phyloP scores from a whole-genome alignment of 2,329 filamentous ascomycete species.

The Colletotrichum godetiae region DNA sequence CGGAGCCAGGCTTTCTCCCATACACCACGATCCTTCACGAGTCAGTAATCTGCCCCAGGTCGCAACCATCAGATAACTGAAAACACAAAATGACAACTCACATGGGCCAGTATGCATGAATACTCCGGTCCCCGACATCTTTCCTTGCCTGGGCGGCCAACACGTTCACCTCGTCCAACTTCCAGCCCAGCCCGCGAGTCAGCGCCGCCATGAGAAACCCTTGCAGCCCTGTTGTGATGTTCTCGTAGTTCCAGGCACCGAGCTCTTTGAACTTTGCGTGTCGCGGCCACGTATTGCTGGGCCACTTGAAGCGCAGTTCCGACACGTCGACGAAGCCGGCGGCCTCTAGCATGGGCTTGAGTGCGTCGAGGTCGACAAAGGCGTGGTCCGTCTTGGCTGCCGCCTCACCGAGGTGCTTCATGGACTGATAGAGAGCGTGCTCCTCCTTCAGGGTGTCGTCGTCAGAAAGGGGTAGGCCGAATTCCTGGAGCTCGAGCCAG shows the following conservation, averaged over 20 bases:
- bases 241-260: conserved; percentile 47
- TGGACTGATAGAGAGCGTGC: conserved; percentile 38
- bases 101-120: conserved; percentile 50
- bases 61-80: not conserved
- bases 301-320: conserved; percentile 47
- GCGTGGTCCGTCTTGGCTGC: conserved; percentile 28
- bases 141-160: conserved; percentile 40
- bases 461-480: conserved; percentile 30
- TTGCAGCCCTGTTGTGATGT: conserved; percentile 47
- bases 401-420: conserved; percentile 40
- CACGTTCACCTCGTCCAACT: conserved; percentile 42
- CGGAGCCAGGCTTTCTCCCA: conserved; percentile 11
- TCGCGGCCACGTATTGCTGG: conserved; percentile 51
- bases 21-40: conserved; percentile 29
- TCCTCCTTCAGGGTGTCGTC: conserved; percentile 27
- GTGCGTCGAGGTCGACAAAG: conserved; percentile 25
- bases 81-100: conserved; percentile 39
- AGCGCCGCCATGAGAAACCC: conserved; percentile 50
- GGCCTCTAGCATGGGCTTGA: conserved; percentile 38
- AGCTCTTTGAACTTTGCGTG: conserved; percentile 48
- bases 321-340: conserved; percentile 49
- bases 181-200: conserved; percentile 50
- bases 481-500: conserved; percentile 34
- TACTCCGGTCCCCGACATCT: conserved; percentile 40
- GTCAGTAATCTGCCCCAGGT: not conserved